These are phyloP conservation scores for Typha latifolia DNA, from an alignment of 176 grass and related monocot species.

Conservation along the genomic window DNA sequence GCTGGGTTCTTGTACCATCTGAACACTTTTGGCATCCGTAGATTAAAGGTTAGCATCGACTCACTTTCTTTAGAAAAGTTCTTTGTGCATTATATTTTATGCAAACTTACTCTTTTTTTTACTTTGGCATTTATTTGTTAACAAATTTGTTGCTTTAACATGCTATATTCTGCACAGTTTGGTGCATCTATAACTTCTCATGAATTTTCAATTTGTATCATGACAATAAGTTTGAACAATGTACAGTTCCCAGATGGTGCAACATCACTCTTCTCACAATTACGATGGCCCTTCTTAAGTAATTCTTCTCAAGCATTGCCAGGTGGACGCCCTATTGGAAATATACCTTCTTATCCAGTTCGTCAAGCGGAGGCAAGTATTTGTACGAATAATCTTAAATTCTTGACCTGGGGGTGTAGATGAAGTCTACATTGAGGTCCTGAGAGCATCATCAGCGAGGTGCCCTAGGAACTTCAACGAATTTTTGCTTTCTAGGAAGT, in stretches of 20 bases:
- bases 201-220: neutral
- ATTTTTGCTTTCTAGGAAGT: too few species aligned
- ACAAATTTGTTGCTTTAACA: neutral
- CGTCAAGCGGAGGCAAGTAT: conserved; percentile 51
- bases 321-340: conserved; percentile 34
- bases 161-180: neutral
- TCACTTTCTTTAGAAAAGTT: conserved; percentile 15
- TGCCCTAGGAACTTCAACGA: too few species aligned
- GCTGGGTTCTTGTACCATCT: conserved; percentile 70
- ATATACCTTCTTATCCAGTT: conserved; percentile 15
- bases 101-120: neutral
- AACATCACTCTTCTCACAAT: conserved; percentile 33
- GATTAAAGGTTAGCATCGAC: conserved; percentile 50
- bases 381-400: neutral
- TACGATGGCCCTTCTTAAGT: conserved; percentile 36
- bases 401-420: too few species aligned
- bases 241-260: conserved; percentile 56
- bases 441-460: too few species aligned
- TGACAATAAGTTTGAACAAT: conserved; percentile 12
- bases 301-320: conserved; percentile 49
- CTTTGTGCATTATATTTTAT: conserved; percentile 5
- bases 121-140: too few species aligned
- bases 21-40: conserved; percentile 78
- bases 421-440: too few species aligned
- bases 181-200: neutral